These are phyloP conservation scores for Epichloe uncinata DNA, from an alignment of 2,329 filamentous ascomycete genomes.

Conservation along the genomic window DNA sequence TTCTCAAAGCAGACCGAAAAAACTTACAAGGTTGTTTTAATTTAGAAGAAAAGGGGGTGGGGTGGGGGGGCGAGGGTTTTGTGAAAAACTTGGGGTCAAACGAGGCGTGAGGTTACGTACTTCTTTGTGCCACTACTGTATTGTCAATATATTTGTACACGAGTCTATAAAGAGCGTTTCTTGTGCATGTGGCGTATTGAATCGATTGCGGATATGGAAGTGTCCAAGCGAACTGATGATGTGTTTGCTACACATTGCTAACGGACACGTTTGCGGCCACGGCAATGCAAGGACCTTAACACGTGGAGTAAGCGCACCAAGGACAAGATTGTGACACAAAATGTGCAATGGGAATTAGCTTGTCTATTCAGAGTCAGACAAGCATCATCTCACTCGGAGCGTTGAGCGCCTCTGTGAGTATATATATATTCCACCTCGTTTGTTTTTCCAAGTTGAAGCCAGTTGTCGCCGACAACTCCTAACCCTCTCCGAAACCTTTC, in stretches of 20 bases:
- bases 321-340: neutral
- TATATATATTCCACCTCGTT: neutral
- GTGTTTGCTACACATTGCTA: no score
- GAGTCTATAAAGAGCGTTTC: no score
- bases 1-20: neutral
- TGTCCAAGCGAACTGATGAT: no score
- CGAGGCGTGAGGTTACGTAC: neutral
- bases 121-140: neutral
- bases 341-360: neutral
- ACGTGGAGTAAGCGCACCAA: neutral
- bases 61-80: no score
- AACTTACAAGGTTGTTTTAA: neutral
- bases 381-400: slow-evolving; percentile 3
- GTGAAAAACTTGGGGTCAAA: neutral
- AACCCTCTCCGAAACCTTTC: neutral
- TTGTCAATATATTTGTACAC: neutral
- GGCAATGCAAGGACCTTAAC: neutral
- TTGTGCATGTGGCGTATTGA: no score
- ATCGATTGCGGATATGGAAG: no score
- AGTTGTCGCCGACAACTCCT: slow-evolving; percentile 9
- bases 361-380: neutral
- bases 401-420: slow-evolving; percentile 7
- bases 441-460: slow-evolving; percentile 3
- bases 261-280: no score
- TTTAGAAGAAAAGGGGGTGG: no score